Base-by-base conservation (phyloP, 2,329 filamentous ascomycete species). In the Ophiostoma tasmaniense region DNA sequence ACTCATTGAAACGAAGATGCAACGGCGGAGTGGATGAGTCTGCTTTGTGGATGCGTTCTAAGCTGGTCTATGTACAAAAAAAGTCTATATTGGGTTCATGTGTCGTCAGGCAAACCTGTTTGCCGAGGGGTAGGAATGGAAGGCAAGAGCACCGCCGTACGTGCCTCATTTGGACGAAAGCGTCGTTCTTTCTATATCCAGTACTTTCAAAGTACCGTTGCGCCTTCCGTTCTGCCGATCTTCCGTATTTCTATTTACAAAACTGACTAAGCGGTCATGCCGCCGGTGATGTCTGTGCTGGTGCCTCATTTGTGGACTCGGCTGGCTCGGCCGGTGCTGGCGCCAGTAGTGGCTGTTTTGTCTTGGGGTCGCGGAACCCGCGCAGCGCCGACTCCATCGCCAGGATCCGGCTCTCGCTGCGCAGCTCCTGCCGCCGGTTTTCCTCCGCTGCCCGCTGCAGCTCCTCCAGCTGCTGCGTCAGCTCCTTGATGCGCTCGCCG, bases 371-470 rank as follows among this genome's bases (percentile, higher is more conserved):
- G 72, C 81, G 83, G 72, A 84, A 77, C 5, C 77, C 77, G 71
- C 82, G 79, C 67, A 87, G 74, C 17, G 83, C 82, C 64, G 84
- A 81, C 76, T 88, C 86, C 66, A 89, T 75, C 67, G 80, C 77
- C 66, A 83, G 77, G 50, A 87, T 80, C 33, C 86, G 77, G 64
- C 75, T 78, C 68, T 78, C 79, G 70, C 81, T 79, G 35, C 76
- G 77, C 70, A 79, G 82, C 71, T 81, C 81, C 71, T 81, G 79
- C 70, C 83, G 81, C 64, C 80, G 80, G 11, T 86, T 78, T 71
- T 85, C 84, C 71, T 81, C 80, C 69, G 85, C 84, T 70, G 78
- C 79, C 74, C 75, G 77, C 73, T 80, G 80, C 50, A 87, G 77
- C 70, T 84, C 81, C 33, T 85, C 83, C 14, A 86, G 75, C 69